These are phyloP conservation scores for Solanum medicagineum DNA, from an alignment of 257 asterid species.

Conservation along the genomic window DNA sequence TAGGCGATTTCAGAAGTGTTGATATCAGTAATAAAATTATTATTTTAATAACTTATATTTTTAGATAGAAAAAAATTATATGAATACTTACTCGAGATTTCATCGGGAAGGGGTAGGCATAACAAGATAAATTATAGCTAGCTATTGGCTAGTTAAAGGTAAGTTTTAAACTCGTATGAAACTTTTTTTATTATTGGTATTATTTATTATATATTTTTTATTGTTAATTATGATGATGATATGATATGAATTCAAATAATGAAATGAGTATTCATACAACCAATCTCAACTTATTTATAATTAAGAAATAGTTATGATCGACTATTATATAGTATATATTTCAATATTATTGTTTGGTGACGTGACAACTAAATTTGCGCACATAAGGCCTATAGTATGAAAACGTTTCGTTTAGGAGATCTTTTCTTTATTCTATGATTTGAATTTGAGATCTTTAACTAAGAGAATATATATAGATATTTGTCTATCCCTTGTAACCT, in stretches of 20 bases:
- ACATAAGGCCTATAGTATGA: accelerated
- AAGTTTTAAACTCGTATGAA: not conserved
- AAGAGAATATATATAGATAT: not conserved
- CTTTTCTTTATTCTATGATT: not conserved
- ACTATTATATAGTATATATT: not conserved
- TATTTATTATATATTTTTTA: not conserved
- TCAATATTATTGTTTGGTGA: not conserved
- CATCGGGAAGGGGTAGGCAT: not conserved
- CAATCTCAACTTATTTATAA: not conserved
- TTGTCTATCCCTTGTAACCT: not conserved
- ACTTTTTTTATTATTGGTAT: not conserved
- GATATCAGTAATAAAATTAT: too few relatives aligned
- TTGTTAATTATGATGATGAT: not conserved
- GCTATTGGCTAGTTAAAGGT: not conserved
- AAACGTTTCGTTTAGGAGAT: not conserved
- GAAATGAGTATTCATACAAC: not conserved
- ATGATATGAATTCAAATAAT: not conserved
- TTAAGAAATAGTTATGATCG: not conserved
- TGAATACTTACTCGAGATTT: too few relatives aligned
- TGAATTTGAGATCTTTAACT: not conserved
- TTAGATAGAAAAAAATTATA: too few relatives aligned
- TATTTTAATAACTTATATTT: too few relatives aligned
- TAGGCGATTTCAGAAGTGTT: too few relatives aligned
- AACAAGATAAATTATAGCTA: not conserved
- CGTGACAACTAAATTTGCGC: not conserved